Evolutionary conservation across 2,329 filamentous ascomycete genomes (phyloP).

Genomic region (Colletotrichum liaoningense): DNA sequence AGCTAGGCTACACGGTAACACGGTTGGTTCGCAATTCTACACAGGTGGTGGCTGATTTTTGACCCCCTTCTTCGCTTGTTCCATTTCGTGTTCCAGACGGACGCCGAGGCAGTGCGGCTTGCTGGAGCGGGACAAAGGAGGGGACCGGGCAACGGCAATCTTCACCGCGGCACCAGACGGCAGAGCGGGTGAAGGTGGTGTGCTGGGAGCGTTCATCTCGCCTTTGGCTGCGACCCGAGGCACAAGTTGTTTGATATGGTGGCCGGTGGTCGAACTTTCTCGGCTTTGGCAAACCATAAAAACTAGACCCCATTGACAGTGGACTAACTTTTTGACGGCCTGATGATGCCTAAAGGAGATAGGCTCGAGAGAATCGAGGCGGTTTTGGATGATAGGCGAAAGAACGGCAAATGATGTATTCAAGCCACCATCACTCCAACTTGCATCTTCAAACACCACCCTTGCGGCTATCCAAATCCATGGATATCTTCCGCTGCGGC

Average conservation of each 20-base stretch:
- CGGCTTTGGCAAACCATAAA: not conserved
- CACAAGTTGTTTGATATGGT: slow-evolving; percentile 2
- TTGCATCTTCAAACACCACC: not conserved
- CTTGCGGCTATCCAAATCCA: not conserved
- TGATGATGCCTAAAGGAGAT: not conserved
- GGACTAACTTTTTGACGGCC: not conserved
- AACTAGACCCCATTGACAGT: not conserved
- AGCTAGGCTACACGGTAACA: not conserved
- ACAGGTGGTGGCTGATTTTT: not conserved
- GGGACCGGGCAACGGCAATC: not conserved
- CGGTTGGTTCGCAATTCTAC: not conserved
- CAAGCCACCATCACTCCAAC: not conserved
- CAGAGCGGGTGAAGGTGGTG: not conserved
- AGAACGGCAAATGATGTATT: not conserved
- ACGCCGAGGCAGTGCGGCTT: not conserved
- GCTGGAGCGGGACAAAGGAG: not conserved
- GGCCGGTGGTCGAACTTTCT: slow-evolving; percentile 7
- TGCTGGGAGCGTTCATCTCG: slow-evolving; percentile 15
- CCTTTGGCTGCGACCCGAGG: not conserved
- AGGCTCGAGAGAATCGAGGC: not conserved
- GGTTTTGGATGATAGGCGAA: not conserved
- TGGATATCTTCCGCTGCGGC: slow-evolving; percentile 1
- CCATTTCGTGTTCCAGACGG: slow-evolving; percentile 19
- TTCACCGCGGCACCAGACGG: not conserved
- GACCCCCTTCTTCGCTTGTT: slow-evolving; percentile 15